These are phyloP conservation scores for Phascolomyces articulosus DNA, from an alignment of 371 early-diverging fungal genomes.

Conservation along the genomic window DNA sequence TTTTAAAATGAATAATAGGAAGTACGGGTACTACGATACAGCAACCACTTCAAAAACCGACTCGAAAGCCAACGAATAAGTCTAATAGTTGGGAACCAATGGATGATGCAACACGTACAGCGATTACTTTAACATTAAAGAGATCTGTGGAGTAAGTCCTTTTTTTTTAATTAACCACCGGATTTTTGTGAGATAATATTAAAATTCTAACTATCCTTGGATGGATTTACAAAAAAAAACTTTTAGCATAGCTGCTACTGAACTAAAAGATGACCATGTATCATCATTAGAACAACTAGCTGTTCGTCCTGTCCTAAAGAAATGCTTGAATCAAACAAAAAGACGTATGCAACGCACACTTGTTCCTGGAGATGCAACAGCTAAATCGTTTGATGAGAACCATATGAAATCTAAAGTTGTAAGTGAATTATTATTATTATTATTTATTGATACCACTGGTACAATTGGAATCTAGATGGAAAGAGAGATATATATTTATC, in stretches of 20 bases:
- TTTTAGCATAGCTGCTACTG: background rate
- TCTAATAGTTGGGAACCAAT: background rate
- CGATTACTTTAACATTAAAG: background rate
- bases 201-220: background rate
- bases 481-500: background rate
- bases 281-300: background rate
- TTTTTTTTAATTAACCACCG: too few relatives aligned
- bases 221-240: background rate
- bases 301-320: background rate
- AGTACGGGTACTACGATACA: background rate
- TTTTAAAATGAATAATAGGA: too few relatives aligned
- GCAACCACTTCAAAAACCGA: background rate
- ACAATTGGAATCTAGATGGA: background rate
- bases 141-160: background rate
- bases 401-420: background rate
- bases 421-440: too few relatives aligned
- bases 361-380: background rate
- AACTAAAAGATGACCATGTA: background rate
- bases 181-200: background rate
- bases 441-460: too few relatives aligned
- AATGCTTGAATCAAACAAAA: background rate
- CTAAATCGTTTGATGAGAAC: background rate
- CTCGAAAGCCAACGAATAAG: background rate
- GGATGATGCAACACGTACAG: background rate
- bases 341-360: background rate